These are phyloP conservation scores for Neonectria neomacrospora DNA, from an alignment of 2,329 filamentous ascomycete species.

Conservation along the genomic window DNA sequence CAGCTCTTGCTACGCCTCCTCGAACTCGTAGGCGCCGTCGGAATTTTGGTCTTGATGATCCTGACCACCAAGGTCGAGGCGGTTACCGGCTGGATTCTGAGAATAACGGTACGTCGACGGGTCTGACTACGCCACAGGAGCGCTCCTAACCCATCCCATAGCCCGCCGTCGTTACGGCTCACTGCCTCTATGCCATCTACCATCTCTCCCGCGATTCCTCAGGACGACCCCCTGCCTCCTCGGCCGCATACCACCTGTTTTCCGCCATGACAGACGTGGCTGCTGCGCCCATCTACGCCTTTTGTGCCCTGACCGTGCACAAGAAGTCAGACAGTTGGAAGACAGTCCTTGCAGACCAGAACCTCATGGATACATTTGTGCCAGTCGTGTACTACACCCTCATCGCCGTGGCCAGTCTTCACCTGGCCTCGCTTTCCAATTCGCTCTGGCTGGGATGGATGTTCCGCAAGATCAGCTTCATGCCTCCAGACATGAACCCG, in stretches of 20 bases:
- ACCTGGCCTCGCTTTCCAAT: constrained; percentile 75
- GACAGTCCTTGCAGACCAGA: constrained; percentile 70
- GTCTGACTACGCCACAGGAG: background rate
- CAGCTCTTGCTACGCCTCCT: constrained; percentile 76
- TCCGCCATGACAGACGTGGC: constrained; percentile 76
- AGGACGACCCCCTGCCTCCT: constrained; percentile 79
- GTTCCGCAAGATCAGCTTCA: constrained; percentile 82
- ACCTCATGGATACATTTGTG: constrained; percentile 69
- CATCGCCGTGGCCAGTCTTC: constrained; percentile 71
- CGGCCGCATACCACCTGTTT: constrained; percentile 91
- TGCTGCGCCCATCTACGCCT: constrained; percentile 66
- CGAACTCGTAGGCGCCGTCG: constrained; percentile 75
- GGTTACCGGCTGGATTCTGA: constrained; percentile 78
- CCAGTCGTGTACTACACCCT: constrained; percentile 76
- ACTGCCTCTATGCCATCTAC: constrained; percentile 82
- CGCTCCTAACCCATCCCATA: constrained; percentile 50
- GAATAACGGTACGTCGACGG: constrained; percentile 73
- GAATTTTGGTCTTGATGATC: constrained; percentile 79
- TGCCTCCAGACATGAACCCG: constrained; percentile 96
- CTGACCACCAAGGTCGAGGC: constrained; percentile 75
- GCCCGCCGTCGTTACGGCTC: constrained; percentile 79
- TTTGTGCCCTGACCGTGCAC: constrained; percentile 60
- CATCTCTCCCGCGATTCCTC: constrained; percentile 79
- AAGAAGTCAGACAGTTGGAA: constrained; percentile 67
- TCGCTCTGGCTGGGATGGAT: constrained; percentile 80